Conservation (phyloP, 225 moss, liverwort and hornwort species). For the Polytrichum commune region DNA sequence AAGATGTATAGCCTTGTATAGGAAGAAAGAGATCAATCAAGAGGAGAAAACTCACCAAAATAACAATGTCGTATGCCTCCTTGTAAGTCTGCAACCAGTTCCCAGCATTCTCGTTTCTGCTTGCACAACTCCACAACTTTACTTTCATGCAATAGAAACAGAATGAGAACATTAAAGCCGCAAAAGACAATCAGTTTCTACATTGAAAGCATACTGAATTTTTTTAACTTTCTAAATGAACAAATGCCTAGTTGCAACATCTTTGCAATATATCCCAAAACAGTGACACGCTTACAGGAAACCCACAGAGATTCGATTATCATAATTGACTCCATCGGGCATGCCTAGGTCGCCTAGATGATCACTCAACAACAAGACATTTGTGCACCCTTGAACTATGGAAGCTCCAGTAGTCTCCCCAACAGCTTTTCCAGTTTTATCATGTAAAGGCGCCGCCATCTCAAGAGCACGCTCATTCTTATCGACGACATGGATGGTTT, state of each 20-base stretch:
- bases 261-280: no score
- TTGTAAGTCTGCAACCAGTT: conserved; percentile 75
- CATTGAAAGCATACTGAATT: neutral
- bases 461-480: conserved; percentile 84
- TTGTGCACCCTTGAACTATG: conserved; percentile 70
- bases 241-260: no score
- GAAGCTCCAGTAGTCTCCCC: conserved; percentile 41
- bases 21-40: neutral
- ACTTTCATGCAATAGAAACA: neutral
- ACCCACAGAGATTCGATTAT: conserved; percentile 70
- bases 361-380: conserved; percentile 73
- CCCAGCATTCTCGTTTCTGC: conserved; percentile 65
- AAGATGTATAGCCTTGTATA: neutral
- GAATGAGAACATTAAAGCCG: neutral
- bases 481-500: conserved; percentile 70
- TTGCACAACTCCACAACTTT: neutral
- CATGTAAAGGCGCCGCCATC: conserved; percentile 72
- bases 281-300: conserved; percentile 49
- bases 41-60: conserved; percentile 38
- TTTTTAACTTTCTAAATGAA: no score
- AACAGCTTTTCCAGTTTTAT: conserved; percentile 47
- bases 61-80: conserved; percentile 67
- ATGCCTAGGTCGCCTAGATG: conserved; percentile 88
- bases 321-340: conserved; percentile 73
- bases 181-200: no score